Evolutionary conservation across 78 protist genomes (phyloP).

Genomic region (Protostelium mycophagum): DNA sequence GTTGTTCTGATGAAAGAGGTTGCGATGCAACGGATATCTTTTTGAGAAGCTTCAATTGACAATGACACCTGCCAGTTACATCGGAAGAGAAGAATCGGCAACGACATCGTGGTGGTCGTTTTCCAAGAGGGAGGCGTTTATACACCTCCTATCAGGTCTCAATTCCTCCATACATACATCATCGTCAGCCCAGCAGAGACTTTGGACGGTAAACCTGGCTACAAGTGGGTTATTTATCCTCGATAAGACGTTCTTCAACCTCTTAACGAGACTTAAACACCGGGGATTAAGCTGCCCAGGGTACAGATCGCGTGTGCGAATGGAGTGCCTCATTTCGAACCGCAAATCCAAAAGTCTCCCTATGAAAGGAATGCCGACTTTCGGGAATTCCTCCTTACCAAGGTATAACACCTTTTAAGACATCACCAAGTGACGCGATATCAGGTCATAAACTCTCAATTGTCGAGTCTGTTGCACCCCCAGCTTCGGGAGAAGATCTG

Average conservation of each 20-base stretch:
- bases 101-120: slow-evolving; percentile 49
- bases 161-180: neutral
- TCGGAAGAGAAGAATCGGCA: slow-evolving; percentile 60
- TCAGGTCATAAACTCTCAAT: neutral
- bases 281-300: neutral
- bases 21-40: too few relatives aligned
- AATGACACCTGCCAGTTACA: slow-evolving; percentile 34
- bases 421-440: neutral
- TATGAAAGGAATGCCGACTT: neutral
- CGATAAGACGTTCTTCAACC: too few relatives aligned
- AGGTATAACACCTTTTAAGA: neutral
- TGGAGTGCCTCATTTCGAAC: neutral
- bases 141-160: neutral
- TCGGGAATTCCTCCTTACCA: neutral
- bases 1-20: too few relatives aligned
- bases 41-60: too few relatives aligned
- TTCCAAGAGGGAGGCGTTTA: slow-evolving; percentile 26
- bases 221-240: neutral
- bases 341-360: neutral
- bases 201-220: neutral
- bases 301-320: neutral
- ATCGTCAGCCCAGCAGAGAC: neutral
- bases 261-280: too few relatives aligned
- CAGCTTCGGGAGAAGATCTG: neutral
- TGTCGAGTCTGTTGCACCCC: neutral